Percentiles rank a stretch among this genome's conserved stretches.
These are phyloP conservation scores for Boletus coccyginus DNA, from an alignment of 768 basidiomycete species.

Conservation along the genomic window DNA sequence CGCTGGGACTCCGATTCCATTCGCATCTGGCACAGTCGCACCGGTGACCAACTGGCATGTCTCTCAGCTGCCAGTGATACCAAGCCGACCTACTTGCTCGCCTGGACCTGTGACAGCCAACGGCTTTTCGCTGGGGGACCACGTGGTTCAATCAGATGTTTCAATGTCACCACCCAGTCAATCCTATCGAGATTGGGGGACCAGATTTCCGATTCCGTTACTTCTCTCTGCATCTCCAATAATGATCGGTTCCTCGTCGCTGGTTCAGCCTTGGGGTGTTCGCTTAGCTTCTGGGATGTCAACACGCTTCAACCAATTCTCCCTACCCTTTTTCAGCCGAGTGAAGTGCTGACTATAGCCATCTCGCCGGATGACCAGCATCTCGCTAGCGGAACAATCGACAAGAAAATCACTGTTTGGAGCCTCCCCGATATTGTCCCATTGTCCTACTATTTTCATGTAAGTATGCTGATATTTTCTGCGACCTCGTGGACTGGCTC, in stretches of 20 bases:
- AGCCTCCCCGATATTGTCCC: not conserved
- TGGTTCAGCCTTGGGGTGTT: not conserved
- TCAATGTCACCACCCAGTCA: not conserved
- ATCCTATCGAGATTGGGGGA: not conserved
- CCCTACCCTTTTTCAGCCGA: not conserved
- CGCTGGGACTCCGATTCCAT: not conserved
- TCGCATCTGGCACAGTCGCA: slow-evolving; percentile 4
- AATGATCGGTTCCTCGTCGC: slow-evolving; percentile 5
- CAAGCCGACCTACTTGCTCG: not conserved
- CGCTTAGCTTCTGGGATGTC: slow-evolving; percentile 9
- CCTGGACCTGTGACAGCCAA: slow-evolving; percentile 4
- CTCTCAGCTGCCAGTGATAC: slow-evolving; percentile 1
- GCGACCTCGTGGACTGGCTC: not conserved
- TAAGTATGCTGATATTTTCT: not conserved
- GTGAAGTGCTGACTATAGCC: not conserved
- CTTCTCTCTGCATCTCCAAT: slow-evolving; percentile 2
- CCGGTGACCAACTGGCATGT: slow-evolving; percentile 5
- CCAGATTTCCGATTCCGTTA: slow-evolving; percentile 1
- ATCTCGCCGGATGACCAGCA: slow-evolving; percentile 4
- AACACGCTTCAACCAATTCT: not conserved
- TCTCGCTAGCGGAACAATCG: not conserved
- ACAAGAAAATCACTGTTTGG: not conserved
- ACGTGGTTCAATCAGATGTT: slow-evolving; percentile 4
- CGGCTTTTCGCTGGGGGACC: slow-evolving; percentile 10
- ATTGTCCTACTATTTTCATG: not conserved